Conservation (phyloP, 2,329 filamentous ascomycete species). For the Chrysosphaeria jannelii region DNA sequence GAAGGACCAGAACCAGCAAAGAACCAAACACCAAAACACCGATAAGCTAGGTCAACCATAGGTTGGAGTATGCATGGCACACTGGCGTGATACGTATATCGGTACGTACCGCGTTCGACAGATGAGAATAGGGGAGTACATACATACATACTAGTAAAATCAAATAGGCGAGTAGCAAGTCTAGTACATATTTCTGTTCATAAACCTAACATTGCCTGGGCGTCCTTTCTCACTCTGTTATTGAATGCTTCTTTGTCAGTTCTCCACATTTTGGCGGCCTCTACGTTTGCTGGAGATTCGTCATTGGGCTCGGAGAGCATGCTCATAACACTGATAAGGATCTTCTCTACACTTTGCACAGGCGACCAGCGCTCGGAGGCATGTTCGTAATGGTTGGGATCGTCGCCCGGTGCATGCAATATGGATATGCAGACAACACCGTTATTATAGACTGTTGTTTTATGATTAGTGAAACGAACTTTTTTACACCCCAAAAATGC, state of each 20-base stretch:
- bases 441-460: constrained; percentile 46
- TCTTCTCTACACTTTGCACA: constrained; percentile 94
- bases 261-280: constrained; percentile 89
- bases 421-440: constrained; percentile 96
- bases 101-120: too few species aligned
- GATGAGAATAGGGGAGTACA: too few species aligned
- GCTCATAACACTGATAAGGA: constrained; percentile 86
- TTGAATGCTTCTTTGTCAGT: constrained; percentile 65
- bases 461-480: not conserved
- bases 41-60: too few species aligned
- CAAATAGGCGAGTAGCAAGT: too few species aligned
- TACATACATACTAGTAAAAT: too few species aligned
- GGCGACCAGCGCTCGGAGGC: constrained; percentile 89
- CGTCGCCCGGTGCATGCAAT: constrained; percentile 81
- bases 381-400: constrained; percentile 94
- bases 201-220: constrained; percentile 48
- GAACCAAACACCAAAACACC: too few species aligned
- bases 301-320: constrained; percentile 96
- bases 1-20: too few species aligned
- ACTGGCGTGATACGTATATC: too few species aligned
- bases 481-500: not conserved
- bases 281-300: constrained; percentile 84
- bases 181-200: too few species aligned
- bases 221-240: constrained; percentile 52
- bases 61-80: too few species aligned